Evolutionary conservation across 1,139 yeast genomes (phyloP), one percentile per base, ranked within the genome.

Genomic region (Yamadazyma blattariae): DNA sequence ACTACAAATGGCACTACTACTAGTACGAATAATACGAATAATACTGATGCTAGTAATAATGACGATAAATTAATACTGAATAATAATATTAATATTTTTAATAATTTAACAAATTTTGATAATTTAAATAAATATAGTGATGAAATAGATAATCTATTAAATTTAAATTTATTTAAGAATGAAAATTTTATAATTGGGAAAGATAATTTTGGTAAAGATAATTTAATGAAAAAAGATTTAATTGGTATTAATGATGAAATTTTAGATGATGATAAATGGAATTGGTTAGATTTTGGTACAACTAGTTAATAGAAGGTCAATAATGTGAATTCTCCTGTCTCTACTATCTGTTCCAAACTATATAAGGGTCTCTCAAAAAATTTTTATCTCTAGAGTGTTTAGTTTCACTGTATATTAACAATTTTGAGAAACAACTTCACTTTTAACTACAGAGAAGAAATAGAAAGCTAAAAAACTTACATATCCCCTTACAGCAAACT

Each of bases 61-160:
- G 44, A 39, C 29, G 65, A 60, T 35, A 47, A 46, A 19, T 34
- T 45, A 13, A 55, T 59, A 14, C 54, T 51, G 53, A 51, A 47
- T 35, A 44, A 50, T 32, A 59, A 59, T 33, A 47, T 53, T 16
- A 47, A 44, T 31, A 41, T 60, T 27, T 61, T 61, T 41, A 53
- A 53, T 25, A 59, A 54, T 10, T 34, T 54, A 21, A 36, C 32
- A 16, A 31, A 33, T 22, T 20, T 21, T 6, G 20, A 28, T 10
- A 22, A 7, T 21, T 3, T 19, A 16, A 17, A n/a, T 16, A 16
- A 27, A 14, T 41, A 41, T 30, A 40, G 36, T 22, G 74, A 68
- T 44, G 73, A 68, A 37, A 64, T 68, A 23, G 74, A 68, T 39
- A 61, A 61, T 37, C 49, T 68, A 28, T 54, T 68, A 30, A 66